phyloP scores from a whole-genome alignment of 495 filamentous ascomycete species.

The Evansstolkia leycettana region DNA sequence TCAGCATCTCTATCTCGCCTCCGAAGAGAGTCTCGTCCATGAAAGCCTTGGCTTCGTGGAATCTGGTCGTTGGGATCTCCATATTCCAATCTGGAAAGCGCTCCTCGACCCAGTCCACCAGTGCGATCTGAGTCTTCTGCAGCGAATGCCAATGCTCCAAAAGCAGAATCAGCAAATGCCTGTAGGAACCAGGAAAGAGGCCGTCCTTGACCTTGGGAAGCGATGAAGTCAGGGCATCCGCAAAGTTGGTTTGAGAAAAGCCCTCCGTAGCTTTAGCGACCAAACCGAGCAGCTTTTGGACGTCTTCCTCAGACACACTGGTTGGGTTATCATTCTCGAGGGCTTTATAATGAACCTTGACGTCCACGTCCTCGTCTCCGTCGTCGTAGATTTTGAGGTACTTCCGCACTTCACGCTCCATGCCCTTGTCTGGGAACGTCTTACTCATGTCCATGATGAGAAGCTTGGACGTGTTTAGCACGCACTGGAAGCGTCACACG shows the following conservation, averaged over 20 bases:
- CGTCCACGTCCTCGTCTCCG: no score
- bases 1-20: constrained; percentile 11
- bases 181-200: constrained; percentile 12
- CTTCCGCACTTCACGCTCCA: no score
- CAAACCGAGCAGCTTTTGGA: not conserved
- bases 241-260: not conserved
- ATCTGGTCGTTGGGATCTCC: not conserved
- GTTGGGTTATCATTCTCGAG: no score
- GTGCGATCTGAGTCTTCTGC: constrained; percentile 5
- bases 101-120: constrained; percentile 8
- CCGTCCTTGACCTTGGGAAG: constrained; percentile 4
- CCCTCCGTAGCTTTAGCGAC: not conserved
- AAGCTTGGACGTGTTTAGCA: no score
- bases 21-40: constrained; percentile 9
- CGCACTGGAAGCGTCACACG: no score
- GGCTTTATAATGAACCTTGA: no score
- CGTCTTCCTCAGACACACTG: not conserved
- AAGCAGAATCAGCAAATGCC: constrained; percentile 12
- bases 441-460: no score
- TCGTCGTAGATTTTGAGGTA: no score
- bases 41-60: constrained; percentile 2
- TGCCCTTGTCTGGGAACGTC: no score
- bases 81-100: constrained; percentile 2
- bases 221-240: not conserved
- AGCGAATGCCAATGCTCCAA: constrained; percentile 5